Evolutionary conservation across 140 eudicot genomes (phyloP), one percentile per base, ranked within the genome.

Genomic region (Ambrosia hybrid): DNA sequence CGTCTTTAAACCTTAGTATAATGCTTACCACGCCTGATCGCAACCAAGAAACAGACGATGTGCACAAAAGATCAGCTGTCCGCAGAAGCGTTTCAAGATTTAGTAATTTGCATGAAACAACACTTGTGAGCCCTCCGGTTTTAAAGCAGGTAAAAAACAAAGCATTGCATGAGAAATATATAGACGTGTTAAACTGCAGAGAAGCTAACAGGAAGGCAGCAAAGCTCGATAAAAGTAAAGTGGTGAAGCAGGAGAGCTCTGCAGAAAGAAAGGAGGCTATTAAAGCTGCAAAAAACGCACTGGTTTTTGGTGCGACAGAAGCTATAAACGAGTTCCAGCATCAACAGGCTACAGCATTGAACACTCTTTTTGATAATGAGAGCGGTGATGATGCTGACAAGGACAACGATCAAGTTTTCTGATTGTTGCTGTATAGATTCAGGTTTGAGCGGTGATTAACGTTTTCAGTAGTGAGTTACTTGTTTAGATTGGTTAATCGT

Each of bases 131-230:
- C 39, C 97, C 99, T 4, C 96, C 88, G 1, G 96, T 94, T 80
- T 70, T 94, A 74, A 94, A 94, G 83, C 88, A 81, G 83, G 84
- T 94, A 13, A 90, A 90, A 70, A 90, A 90, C 83, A 83, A 78
- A 75, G 99, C 81, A 4, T 74, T 88, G 69, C 99, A 94, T 69
- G 96, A 94, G 82, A 94, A 88, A 68, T 90, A 94, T 76, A 83
- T 94, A 3, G 97, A 94, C 53, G 85, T 75, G 83, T 75, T 94
- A 26, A 88, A 88, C 62, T 66, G 73, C 9, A 86, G 99, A 76
- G 96, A 90, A 69, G 90, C 84, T 15, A 88, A 73, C 71, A 90
- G 99, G 80, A 90, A 81, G 74, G 88, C 86, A 21, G 85, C 80
- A 21, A 43, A 84, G 73, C n/a, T 37, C 39, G 61, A 43, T 15